Base-by-base conservation (phyloP, 805 yeast species). In the Candida maesae region DNA sequence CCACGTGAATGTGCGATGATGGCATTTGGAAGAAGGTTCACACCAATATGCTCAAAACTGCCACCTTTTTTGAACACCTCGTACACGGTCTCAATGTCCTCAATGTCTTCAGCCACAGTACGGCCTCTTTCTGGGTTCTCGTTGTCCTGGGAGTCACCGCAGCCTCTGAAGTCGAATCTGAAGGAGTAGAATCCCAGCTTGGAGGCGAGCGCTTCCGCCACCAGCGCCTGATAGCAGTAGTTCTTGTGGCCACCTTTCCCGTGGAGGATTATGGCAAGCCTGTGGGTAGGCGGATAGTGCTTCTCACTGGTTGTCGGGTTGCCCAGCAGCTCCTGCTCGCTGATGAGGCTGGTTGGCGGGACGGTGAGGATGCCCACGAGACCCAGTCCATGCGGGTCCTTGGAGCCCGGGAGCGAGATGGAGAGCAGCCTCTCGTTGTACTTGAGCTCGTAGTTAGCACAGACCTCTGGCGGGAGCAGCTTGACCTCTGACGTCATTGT, bases 161-260 rank as follows among this genome's bases (percentile, higher is more conserved):
- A 82, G 6, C 83, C 84, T 41, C 96, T 70, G 54, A 90, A 89
- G 61, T 90, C 97, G 50, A 89, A 79, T 49, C 97, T 67, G 36
- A 87, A 69, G 4, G 83, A 74, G 55, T 71, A 78, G 41, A 78
- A 66, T 0, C 95, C 95, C 44, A 73, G 58, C 13, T 73, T 71
- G 2, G 64, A 57, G 0, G 89, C 79, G 40, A 90, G 59, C 19
- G 61, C 63, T 20, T 74, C 73, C 0, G 95, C 90, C 33, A 87
- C 60, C 13, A 64, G 52, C 19, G 75, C 73, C 48, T 83, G 88
- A 60, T 83, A 89, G 44, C 86, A 78, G 58, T 86, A 83, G 65
- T 84, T 76, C 50, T 87, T 76, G 58, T 90, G 95, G 0, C 95
- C 95, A 1, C 81, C 90, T 46, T 76, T 83, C 2, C 97, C 97